Evolutionary conservation across 306 rosid genomes (phyloP).

Genomic region (cucumber (Cucumis sativus)): DNA sequence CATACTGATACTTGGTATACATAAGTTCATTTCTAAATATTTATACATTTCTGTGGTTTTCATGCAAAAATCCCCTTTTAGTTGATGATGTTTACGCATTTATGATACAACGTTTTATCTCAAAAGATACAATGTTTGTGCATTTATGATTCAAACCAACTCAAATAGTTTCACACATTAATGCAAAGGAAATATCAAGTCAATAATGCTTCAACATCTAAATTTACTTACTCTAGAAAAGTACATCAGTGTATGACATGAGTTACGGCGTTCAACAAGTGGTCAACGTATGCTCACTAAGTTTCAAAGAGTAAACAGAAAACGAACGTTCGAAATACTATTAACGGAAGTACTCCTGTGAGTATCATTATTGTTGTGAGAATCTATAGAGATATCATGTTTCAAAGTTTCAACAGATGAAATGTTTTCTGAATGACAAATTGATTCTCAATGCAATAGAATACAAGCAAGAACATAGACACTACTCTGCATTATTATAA

Average conservation of each 20-base stretch:
- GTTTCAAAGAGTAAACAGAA: not conserved
- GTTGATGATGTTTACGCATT: not conserved
- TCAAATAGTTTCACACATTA: not conserved
- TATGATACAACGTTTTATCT: not conserved
- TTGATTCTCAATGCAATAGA: not conserved
- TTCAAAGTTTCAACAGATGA: not conserved
- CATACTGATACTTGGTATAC: no score
- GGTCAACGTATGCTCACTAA: not conserved
- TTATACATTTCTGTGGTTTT: not conserved
- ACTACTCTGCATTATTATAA: not conserved
- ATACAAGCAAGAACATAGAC: not conserved
- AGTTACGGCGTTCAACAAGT: not conserved
- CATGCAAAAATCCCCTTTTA: not conserved
- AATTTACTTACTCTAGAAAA: not conserved
- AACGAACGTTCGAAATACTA: not conserved
- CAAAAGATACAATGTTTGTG: not conserved
- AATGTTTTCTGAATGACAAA: not conserved
- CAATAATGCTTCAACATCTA: not conserved
- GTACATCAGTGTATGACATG: not conserved
- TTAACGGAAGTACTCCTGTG: not conserved
- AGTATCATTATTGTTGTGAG: not conserved
- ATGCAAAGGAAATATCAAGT: not conserved
- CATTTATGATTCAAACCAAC: not conserved
- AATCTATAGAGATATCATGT: not conserved
- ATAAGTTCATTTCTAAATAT: not conserved